phyloP scores from a whole-genome alignment of 352 stramenopile species.

The Phytophthora sp. region DNA sequence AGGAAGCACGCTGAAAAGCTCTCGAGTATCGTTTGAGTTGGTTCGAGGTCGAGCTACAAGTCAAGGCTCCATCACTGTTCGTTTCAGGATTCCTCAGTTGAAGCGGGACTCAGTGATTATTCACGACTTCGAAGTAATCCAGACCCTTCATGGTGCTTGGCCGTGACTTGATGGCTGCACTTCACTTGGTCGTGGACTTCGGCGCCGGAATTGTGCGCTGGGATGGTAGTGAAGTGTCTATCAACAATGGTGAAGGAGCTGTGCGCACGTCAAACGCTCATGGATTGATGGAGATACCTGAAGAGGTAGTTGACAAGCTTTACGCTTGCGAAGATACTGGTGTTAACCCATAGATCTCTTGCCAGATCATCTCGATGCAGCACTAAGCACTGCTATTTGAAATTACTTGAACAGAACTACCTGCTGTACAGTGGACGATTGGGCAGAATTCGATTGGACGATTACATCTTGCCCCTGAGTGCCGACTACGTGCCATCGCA shows the following conservation, averaged over 20 bases:
- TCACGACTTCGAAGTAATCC: constrained; percentile 5
- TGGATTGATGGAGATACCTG: not conserved
- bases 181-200: constrained; percentile 9
- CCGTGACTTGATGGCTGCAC: not conserved
- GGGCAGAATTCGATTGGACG: not conserved
- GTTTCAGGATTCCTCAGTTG: not conserved
- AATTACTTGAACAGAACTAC: not conserved
- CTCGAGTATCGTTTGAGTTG: not conserved
- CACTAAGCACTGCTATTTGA: constrained; percentile 8
- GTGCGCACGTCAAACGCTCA: not conserved
- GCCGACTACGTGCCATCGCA: not conserved
- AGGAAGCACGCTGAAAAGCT: not conserved
- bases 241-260: no score
- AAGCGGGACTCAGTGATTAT: constrained; percentile 13
- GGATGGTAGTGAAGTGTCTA: constrained; percentile 3
- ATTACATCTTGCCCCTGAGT: not conserved
- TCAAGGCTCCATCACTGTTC: not conserved
- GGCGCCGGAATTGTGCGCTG: not conserved
- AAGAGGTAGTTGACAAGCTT: not conserved
- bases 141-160: not conserved
- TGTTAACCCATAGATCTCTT: not conserved
- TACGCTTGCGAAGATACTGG: not conserved
- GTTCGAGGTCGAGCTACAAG: not conserved
- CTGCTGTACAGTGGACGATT: not conserved
- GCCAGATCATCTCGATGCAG: not conserved